A percentile compares a stretch with the other conserved stretches of the same genome.
phyloP scores from a whole-genome alignment of 2,329 filamentous ascomycete species.

The Claviceps paspali region DNA sequence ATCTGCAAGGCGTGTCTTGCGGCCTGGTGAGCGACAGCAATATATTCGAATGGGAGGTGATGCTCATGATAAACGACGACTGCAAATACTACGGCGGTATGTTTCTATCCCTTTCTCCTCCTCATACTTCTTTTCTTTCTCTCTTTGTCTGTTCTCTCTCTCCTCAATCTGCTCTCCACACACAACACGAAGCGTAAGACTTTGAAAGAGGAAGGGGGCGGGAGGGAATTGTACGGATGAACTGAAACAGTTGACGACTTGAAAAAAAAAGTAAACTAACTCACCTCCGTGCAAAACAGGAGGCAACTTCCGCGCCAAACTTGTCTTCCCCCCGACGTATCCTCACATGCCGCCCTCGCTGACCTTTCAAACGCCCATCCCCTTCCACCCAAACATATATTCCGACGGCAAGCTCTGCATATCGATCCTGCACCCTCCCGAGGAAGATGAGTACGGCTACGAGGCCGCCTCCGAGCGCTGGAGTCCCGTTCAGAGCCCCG shows the following conservation, averaged over 20 bases:
- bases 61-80: constrained; percentile 95
- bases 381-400: constrained; percentile 94
- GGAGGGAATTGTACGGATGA: too few species aligned
- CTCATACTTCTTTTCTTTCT: background rate
- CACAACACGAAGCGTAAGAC: too few species aligned
- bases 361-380: constrained; percentile 68
- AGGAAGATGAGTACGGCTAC: constrained; percentile 89
- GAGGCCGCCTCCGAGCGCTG: constrained; percentile 82
- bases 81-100: constrained; percentile 85
- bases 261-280: too few species aligned
- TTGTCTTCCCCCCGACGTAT: constrained; percentile 74
- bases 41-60: constrained; percentile 96
- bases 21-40: constrained; percentile 74
- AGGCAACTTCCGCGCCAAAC: constrained; percentile 76
- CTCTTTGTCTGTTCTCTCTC: background rate
- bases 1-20: constrained; percentile 87
- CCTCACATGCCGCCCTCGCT: constrained; percentile 79
- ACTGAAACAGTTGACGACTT: too few species aligned
- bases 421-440: constrained; percentile 88
- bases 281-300: too few species aligned
- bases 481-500: constrained; percentile 87
- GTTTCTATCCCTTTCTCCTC: constrained; percentile 13
- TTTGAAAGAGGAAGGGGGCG: too few species aligned
- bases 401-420: constrained; percentile 81
- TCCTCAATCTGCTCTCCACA: too few species aligned